Percentiles rank a stretch among this genome's conserved stretches.
Evolutionary conservation across 2,329 filamentous ascomycete genomes (phyloP).

Genomic region (Aspergillus costaricaensis): DNA sequence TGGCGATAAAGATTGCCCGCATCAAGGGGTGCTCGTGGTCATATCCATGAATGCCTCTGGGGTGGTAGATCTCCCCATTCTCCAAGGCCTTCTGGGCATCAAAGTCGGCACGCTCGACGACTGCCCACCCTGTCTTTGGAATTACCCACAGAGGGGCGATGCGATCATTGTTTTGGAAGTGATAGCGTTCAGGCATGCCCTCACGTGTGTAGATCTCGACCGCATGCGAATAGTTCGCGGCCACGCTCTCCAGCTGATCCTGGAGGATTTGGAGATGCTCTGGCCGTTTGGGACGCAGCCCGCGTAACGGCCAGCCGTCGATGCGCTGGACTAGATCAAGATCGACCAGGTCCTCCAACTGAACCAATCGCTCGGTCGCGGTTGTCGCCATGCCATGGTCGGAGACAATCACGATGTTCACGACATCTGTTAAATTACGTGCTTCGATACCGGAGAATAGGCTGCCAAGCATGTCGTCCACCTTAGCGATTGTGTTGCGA

Average conservation of each 20-base stretch:
- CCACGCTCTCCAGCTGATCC: constrained; percentile 56
- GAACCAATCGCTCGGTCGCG: constrained; percentile 74
- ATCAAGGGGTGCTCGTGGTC: constrained; percentile 94
- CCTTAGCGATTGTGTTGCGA: constrained; percentile 70
- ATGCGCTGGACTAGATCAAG: constrained; percentile 74
- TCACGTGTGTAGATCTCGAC: constrained; percentile 84
- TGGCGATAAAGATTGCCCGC: constrained; percentile 91
- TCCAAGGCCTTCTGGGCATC: constrained; percentile 68
- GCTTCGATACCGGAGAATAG: constrained; percentile 74
- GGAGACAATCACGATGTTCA: constrained; percentile 94
- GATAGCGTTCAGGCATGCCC: constrained; percentile 89
- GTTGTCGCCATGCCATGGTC: constrained; percentile 99
- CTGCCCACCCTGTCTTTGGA: constrained; percentile 88
- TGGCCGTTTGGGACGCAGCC: constrained; percentile 75
- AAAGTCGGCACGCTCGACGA: constrained; percentile 79
- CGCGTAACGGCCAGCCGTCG: constrained; percentile 93
- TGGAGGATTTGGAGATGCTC: constrained; percentile 69
- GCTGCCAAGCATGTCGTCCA: constrained; percentile 77
- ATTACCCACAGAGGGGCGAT: constrained; percentile 96
- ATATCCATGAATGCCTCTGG: constrained; percentile 87
- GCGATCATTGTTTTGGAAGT: constrained; percentile 82
- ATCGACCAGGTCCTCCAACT: constrained; percentile 87
- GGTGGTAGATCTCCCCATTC: constrained; percentile 70
- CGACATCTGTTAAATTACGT: constrained; percentile 82
- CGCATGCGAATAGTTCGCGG: constrained; percentile 59